phyloP scores from a whole-genome alignment of 148 eudicot genomes.

The Silene uniflora region DNA sequence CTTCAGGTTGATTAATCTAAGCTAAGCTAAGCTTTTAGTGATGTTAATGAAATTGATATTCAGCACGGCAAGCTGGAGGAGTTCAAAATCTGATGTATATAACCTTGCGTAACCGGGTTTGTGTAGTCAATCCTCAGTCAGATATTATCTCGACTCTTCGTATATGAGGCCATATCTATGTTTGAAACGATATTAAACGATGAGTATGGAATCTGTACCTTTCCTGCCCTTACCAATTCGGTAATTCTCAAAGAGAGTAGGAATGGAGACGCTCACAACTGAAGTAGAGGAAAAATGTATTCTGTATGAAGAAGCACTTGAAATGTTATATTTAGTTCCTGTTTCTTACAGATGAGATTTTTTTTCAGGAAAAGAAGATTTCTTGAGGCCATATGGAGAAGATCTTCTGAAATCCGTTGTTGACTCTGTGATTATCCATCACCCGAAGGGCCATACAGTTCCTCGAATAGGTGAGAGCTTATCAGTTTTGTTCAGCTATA shows the following conservation, averaged over 20 bases:
- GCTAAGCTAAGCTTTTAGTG: background rate
- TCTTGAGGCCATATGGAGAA: conserved; percentile 65
- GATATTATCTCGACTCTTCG: background rate
- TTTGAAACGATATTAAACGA: background rate
- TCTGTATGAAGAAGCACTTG: too few species aligned
- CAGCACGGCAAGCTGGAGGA: background rate
- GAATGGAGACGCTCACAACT: too few species aligned
- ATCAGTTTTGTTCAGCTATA: background rate
- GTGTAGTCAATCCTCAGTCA: background rate
- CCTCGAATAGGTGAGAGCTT: conserved; percentile 70
- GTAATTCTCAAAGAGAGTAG: background rate
- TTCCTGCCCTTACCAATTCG: background rate
- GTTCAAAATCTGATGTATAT: background rate
- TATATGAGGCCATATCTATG: background rate
- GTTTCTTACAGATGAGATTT: background rate
- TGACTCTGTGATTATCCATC: conserved; percentile 66
- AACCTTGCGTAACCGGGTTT: background rate
- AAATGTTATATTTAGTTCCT: too few species aligned
- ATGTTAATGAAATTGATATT: too few species aligned
- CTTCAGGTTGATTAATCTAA: background rate
- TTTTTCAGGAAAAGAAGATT: conserved; percentile 73
- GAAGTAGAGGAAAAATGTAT: too few species aligned
- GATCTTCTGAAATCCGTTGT: conserved; percentile 62
- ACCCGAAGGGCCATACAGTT: conserved; percentile 92
- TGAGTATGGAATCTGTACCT: background rate